Evolutionary conservation across 1,284 basidiomycete genomes (phyloP).

Genomic region (Lignosus rhinocerotis): DNA sequence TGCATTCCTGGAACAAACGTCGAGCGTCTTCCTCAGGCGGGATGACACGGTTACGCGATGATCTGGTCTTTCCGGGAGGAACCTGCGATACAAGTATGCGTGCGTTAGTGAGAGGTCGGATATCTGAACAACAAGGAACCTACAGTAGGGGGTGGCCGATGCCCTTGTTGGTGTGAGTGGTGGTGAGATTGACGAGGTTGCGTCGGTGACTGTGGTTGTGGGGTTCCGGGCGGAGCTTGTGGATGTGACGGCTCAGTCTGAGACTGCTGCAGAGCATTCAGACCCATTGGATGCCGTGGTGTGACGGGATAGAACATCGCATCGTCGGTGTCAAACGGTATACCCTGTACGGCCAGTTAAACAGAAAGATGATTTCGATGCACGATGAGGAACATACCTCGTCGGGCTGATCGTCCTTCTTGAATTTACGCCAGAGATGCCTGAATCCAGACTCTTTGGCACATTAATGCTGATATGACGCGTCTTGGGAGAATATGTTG

Average conservation of each 20-base stretch:
- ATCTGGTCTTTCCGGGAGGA: slow-evolving; percentile 29
- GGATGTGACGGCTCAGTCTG: slow-evolving; percentile 7
- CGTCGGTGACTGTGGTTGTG: neutral
- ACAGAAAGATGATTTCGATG: neutral
- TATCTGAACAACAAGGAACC: neutral
- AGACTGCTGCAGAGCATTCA: slow-evolving; percentile 14
- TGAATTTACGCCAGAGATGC: slow-evolving; percentile 67
- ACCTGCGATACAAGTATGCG: slow-evolving; percentile 3
- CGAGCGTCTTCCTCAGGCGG: slow-evolving; percentile 77
- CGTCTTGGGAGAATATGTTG: neutral
- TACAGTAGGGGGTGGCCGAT: slow-evolving; percentile 22
- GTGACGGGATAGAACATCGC: slow-evolving; percentile 73
- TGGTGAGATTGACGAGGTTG: slow-evolving; percentile 6
- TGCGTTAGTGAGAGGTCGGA: neutral
- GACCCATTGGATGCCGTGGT: slow-evolving; percentile 23
- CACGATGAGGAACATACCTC: slow-evolving; percentile 41
- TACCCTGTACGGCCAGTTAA: slow-evolving; percentile 42
- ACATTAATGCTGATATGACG: neutral
- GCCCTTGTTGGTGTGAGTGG: slow-evolving; percentile 7
- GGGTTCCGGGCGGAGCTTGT: slow-evolving; percentile 2
- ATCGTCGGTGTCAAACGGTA: slow-evolving; percentile 74
- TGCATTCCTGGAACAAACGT: slow-evolving; percentile 76
- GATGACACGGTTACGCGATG: slow-evolving; percentile 58
- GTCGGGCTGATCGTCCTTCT: slow-evolving; percentile 69
- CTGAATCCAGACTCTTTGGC: slow-evolving; percentile 56